Base-by-base conservation (phyloP, 129 eudicot species). In the Calendula officinalis region DNA sequence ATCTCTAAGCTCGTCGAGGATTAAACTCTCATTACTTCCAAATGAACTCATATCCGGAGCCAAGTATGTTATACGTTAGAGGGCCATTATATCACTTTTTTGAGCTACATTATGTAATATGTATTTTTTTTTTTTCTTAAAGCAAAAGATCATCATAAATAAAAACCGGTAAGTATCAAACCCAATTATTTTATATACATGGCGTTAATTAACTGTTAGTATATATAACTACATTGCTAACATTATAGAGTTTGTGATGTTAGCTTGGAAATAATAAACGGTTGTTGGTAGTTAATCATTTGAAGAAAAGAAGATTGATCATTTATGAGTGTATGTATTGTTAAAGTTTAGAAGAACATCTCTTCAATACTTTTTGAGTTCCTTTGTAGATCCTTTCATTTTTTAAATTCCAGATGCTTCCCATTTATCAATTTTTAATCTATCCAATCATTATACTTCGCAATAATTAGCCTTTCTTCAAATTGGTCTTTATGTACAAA, bases 341-440 rank as follows among this genome's bases (percentile, higher is more conserved):
- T n/a, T 66, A 50, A 50, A 65, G 59, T 54, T 49, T 66, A 37
- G 49, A 66, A 22, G 47, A 51, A 36, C n/a, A 51, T 51, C 36
- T 51, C 13, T 51, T 51, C 60, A 66, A 66, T 51, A 48, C 51
- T 51, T 39, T 27, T 66, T 66, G 13, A 37, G 61, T 66, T 66
- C 50, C 36, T 66, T 66, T 66, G 61, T 51, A 38, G 33, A 41
- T 66, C 27, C 39, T 60, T 40, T 4, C 13, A 8, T 44, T 61
- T 40, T 51, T 66, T 3, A 50, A 66, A 66, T 37, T 17, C 60
- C 61, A 38, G 39, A 38, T 51, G 47, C 13, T 38, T 9, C 39
- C 17, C 37, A 16, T 66, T 66, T 12, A 22, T 12, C 71, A 22
- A 22, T 66, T 51, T 38, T 66, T 5, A 37, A 51, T 22, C 41